Conservation (phyloP, 1,284 basidiomycete species). For the Entoloma clypeatum region DNA sequence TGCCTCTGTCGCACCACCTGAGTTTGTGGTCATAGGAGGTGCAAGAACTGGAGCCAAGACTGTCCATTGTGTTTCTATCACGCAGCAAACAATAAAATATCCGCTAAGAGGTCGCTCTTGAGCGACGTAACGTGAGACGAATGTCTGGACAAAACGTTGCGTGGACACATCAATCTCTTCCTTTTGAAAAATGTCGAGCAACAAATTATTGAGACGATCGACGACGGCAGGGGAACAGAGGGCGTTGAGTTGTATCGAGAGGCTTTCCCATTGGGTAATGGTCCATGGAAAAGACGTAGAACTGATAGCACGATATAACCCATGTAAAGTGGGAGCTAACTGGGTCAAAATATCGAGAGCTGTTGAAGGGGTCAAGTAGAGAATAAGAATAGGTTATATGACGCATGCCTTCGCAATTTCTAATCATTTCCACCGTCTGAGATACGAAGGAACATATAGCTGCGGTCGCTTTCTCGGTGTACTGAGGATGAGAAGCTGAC, state of each 20-base stretch:
- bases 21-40: constrained; percentile 32
- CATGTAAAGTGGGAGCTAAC: constrained; percentile 79
- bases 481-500: constrained; percentile 48
- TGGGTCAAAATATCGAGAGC: constrained; percentile 73
- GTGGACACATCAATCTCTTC: constrained; percentile 50
- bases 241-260: constrained; percentile 51
- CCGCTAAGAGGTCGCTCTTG: constrained; percentile 79
- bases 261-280: constrained; percentile 57
- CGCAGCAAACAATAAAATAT: constrained; percentile 83
- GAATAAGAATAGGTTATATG: background rate
- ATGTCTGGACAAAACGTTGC: constrained; percentile 60
- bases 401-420: constrained; percentile 50
- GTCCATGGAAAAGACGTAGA: constrained; percentile 77
- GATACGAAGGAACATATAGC: constrained; percentile 60
- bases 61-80: constrained; percentile 82
- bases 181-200: constrained; percentile 56
- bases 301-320: constrained; percentile 81
- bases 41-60: constrained; percentile 74
- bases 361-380: constrained; percentile 24
- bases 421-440: constrained; percentile 54
- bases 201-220: constrained; percentile 64
- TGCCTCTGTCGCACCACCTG: constrained; percentile 54
- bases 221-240: constrained; percentile 61
- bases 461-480: constrained; percentile 45
- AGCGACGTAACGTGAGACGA: constrained; percentile 74